Evolutionary conservation across 805 yeast genomes (phyloP).

Genomic region (Saccharomycopsis microspora): DNA sequence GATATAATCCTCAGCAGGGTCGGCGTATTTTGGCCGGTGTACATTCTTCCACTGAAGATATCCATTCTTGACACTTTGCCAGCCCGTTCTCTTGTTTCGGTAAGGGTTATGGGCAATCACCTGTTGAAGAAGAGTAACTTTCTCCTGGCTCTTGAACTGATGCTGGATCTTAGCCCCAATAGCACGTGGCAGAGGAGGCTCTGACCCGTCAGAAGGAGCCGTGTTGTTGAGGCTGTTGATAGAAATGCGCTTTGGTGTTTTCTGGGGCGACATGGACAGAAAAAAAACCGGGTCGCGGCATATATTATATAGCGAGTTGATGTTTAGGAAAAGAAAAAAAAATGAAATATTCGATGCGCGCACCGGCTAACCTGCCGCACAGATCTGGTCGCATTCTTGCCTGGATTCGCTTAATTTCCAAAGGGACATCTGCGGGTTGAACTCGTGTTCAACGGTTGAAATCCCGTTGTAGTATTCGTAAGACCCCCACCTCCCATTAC

Average conservation of each 20-base stretch:
- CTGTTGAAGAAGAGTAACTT: slow-evolving; percentile 12
- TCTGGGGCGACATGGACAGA: background rate
- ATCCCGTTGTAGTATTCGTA: too few relatives aligned
- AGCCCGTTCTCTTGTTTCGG: slow-evolving; percentile 14
- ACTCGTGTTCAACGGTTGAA: too few relatives aligned
- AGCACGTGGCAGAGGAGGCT: background rate
- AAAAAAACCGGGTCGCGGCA: too few relatives aligned
- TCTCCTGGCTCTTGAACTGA: slow-evolving; percentile 15
- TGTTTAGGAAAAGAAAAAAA: too few relatives aligned
- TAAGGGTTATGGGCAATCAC: slow-evolving; percentile 15
- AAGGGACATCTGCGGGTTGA: too few relatives aligned
- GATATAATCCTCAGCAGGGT: slow-evolving; percentile 17
- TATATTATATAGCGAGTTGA: too few relatives aligned
- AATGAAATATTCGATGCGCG: too few relatives aligned
- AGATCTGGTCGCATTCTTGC: too few relatives aligned
- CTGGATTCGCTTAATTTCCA: too few relatives aligned
- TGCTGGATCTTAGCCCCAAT: slow-evolving; percentile 11
- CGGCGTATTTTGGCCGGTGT: slow-evolving; percentile 16
- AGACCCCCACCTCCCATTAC: too few relatives aligned
- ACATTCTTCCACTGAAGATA: slow-evolving; percentile 15
- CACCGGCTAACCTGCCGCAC: too few relatives aligned
- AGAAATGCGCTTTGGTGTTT: slow-evolving; percentile 3
- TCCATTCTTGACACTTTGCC: slow-evolving; percentile 16
- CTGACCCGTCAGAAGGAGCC: background rate
- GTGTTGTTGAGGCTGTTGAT: slow-evolving; percentile 8